Percentiles rank a stretch among this genome's conserved stretches.
Evolutionary conservation across 192 early-diverging fungal genomes (phyloP).

Genomic region (Podila epigama): DNA sequence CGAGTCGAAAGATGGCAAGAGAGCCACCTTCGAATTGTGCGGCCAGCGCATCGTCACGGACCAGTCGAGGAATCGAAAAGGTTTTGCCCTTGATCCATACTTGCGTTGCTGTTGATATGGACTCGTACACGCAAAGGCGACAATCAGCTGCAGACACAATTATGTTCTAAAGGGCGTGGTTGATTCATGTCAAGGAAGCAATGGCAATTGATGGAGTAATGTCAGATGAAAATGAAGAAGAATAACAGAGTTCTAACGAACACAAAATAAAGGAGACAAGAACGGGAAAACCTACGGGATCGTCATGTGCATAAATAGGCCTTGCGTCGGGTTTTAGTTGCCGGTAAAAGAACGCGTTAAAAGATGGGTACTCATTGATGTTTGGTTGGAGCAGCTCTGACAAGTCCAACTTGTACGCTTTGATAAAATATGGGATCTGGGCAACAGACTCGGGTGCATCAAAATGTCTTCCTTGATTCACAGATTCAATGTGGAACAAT

Average conservation of each 20-base stretch:
- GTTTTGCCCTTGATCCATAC: constrained; percentile 81
- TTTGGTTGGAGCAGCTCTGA: constrained; percentile 65
- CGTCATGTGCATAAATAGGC: constrained; percentile 44
- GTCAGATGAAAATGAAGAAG: no score
- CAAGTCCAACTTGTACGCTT: constrained; percentile 71
- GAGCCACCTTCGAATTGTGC: constrained; percentile 61
- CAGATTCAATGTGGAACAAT: constrained; percentile 28
- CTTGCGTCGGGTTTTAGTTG: constrained; percentile 69
- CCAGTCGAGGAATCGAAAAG: constrained; percentile 64
- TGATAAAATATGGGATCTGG: constrained; percentile 72
- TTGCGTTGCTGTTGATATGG: constrained; percentile 56
- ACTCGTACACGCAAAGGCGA: constrained; percentile 64
- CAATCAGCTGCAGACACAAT: constrained; percentile 67
- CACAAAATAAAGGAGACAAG: neutral
- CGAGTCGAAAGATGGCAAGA: constrained; percentile 74
- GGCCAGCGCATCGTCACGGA: constrained; percentile 59
- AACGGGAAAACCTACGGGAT: constrained; percentile 52
- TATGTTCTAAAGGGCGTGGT: constrained; percentile 23
- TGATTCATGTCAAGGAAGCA: neutral
- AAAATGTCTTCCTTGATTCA: constrained; percentile 69
- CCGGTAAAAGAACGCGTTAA: constrained; percentile 82
- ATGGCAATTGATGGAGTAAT: no score
- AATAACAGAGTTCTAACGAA: no score
- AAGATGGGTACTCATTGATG: constrained; percentile 59
- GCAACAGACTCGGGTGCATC: constrained; percentile 61